These are phyloP conservation scores for Orbilia ellipsospora DNA, from an alignment of 2,329 filamentous ascomycete species.

Conservation along the genomic window DNA sequence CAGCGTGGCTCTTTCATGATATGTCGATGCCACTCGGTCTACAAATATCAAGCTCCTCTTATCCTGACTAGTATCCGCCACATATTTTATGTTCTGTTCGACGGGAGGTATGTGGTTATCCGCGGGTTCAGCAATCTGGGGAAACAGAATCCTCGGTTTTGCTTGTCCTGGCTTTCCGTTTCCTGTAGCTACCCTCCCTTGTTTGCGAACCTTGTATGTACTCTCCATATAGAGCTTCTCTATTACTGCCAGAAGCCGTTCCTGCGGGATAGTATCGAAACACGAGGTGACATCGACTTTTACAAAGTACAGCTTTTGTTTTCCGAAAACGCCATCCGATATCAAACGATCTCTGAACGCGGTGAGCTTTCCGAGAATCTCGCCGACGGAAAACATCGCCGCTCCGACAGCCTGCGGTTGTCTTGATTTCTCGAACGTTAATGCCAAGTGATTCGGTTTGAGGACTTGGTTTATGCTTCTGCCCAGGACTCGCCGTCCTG, in stretches of 20 bases:
- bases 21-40: conserved; percentile 72
- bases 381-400: conserved; percentile 81
- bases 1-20: conserved; percentile 70
- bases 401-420: conserved; percentile 76
- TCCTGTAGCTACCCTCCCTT: conserved; percentile 65
- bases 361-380: conserved; percentile 80
- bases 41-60: conserved; percentile 81
- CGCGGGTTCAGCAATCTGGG: conserved; percentile 38
- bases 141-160: conserved; percentile 46
- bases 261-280: conserved; percentile 94
- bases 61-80: conserved; percentile 60
- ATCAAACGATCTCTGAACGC: conserved; percentile 71
- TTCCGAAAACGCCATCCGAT: conserved; percentile 60
- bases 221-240: conserved; percentile 59
- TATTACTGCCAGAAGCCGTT: conserved; percentile 75
- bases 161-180: conserved; percentile 61
- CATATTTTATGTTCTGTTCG: conserved; percentile 58
- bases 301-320: conserved; percentile 77
- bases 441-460: conserved; percentile 77
- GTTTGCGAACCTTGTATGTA: conserved; percentile 74
- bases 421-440: conserved; percentile 80
- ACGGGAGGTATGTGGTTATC: conserved; percentile 59
- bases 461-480: conserved; percentile 77
- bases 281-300: conserved; percentile 93
- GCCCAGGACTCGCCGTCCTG: conserved; percentile 65